phyloP scores from a whole-genome alignment of 768 basidiomycete genomes.

The Hericium coralloides region DNA sequence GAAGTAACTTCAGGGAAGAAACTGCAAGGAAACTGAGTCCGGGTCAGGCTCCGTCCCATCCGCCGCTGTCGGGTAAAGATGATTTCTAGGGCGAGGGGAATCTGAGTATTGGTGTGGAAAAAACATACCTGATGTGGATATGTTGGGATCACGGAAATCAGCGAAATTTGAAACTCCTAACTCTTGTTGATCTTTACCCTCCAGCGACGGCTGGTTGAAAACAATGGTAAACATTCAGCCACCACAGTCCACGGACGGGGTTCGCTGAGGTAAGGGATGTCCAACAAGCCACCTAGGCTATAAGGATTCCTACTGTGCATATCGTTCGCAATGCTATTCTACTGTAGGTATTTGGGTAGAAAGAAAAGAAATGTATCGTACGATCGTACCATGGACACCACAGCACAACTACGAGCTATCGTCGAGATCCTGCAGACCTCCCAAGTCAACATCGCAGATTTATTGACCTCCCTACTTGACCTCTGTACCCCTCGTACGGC shows the following conservation, averaged over 20 bases:
- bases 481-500: neutral
- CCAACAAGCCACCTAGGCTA: neutral
- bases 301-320: neutral
- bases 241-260: neutral
- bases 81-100: too few relatives aligned
- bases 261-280: neutral
- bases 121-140: neutral
- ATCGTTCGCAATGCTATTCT: neutral
- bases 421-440: neutral
- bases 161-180: neutral
- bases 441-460: neutral
- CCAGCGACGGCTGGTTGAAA: neutral
- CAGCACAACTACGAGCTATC: neutral
- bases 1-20: too few relatives aligned
- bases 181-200: too few relatives aligned
- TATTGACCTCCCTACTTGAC: neutral
- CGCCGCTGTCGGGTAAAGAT: too few relatives aligned
- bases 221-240: neutral
- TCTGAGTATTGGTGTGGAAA: neutral
- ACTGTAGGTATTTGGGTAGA: neutral
- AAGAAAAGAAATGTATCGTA: neutral
- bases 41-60: too few relatives aligned
- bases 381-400: neutral
- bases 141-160: neutral
- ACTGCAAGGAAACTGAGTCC: too few relatives aligned